Evolutionary conservation across 2,329 filamentous ascomycete genomes (phyloP).

Genomic region (Cryphonectria parasitica): DNA sequence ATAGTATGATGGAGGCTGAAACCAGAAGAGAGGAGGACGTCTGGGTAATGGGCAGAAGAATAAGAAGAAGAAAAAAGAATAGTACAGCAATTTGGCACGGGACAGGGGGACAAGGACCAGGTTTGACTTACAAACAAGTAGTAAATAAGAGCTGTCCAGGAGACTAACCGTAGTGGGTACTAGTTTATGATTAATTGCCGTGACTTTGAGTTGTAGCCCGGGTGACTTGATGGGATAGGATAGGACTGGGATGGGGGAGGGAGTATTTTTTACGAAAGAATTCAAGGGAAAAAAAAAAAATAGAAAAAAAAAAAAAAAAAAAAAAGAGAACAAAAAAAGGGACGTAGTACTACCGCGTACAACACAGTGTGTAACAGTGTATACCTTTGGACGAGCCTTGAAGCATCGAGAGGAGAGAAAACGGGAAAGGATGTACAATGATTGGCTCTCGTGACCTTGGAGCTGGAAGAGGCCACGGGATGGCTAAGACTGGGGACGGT

Average conservation of each 20-base stretch:
- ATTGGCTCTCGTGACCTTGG: slow-evolving; percentile 28
- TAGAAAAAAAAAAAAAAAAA: neutral
- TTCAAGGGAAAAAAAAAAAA: neutral
- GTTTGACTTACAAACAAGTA: slow-evolving; percentile 19
- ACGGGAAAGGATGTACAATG: slow-evolving; percentile 29
- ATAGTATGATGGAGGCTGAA: slow-evolving; percentile 12
- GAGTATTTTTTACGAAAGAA: too few relatives aligned
- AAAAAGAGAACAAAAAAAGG: too few relatives aligned
- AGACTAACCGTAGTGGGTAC: slow-evolving; percentile 15
- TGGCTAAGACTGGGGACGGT: slow-evolving; percentile 26
- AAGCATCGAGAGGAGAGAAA: neutral
- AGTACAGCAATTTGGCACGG: slow-evolving; percentile 24
- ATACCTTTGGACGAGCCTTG: slow-evolving; percentile 11
- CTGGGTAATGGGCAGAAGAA: neutral
- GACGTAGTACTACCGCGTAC: neutral
- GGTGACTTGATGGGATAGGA: neutral
- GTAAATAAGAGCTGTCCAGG: slow-evolving; percentile 1
- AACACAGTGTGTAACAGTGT: slow-evolving; percentile 21
- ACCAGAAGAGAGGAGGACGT: slow-evolving; percentile 7
- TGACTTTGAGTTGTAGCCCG: neutral
- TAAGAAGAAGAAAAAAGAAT: slow-evolving; percentile 15
- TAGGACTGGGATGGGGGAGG: too few relatives aligned
- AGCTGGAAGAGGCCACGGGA: slow-evolving; percentile 28
- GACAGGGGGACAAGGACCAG: slow-evolving; percentile 27
- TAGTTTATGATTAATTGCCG: slow-evolving; percentile 7